These are phyloP conservation scores for Aspergillus sp. DNA, from an alignment of 2,329 filamentous ascomycete species.

Conservation along the genomic window DNA sequence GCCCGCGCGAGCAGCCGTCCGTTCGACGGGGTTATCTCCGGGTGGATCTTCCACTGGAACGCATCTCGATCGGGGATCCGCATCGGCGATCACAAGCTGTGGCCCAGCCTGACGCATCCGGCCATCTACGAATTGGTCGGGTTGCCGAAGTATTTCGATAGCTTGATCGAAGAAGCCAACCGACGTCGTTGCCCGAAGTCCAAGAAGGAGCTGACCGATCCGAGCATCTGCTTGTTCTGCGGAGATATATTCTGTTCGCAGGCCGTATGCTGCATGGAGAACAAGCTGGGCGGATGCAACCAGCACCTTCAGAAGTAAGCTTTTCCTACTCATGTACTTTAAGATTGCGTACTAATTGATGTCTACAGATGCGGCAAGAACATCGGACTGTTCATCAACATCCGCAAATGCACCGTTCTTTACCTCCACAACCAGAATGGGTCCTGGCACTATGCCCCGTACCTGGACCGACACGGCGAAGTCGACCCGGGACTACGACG, in stretches of 20 bases:
- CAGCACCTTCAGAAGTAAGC: conserved; percentile 83
- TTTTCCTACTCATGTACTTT: background rate
- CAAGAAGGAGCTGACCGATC: conserved; percentile 86
- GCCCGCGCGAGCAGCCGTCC: conserved; percentile 39
- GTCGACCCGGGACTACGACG: conserved; percentile 87
- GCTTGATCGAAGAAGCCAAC: conserved; percentile 87
- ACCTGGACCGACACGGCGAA: conserved; percentile 94
- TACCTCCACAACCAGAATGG: conserved; percentile 81
- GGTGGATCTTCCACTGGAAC: conserved; percentile 67
- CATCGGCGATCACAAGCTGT: conserved; percentile 33
- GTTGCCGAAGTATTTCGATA: conserved; percentile 87
- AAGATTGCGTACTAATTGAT: conserved; percentile 7
- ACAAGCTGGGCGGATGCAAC: conserved; percentile 78
- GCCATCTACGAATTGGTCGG: conserved; percentile 93
- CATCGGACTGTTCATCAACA: conserved; percentile 92
- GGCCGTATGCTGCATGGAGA: conserved; percentile 78
- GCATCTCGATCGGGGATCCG: conserved; percentile 32
- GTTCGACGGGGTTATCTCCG: conserved; percentile 54
- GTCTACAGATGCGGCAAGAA: conserved; percentile 73
- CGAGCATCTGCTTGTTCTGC: conserved; percentile 89
- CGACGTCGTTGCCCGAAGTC: conserved; percentile 81
- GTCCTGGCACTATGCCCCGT: conserved; percentile 83
- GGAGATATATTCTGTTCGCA: conserved; percentile 97
- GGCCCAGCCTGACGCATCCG: conserved; percentile 69
- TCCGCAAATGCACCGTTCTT: conserved; percentile 90